A percentile compares a stretch with the other conserved stretches of the same genome.
Conservation (phyloP, 2,329 filamentous ascomycete genomes). For the Coleophoma cylindrospora region DNA sequence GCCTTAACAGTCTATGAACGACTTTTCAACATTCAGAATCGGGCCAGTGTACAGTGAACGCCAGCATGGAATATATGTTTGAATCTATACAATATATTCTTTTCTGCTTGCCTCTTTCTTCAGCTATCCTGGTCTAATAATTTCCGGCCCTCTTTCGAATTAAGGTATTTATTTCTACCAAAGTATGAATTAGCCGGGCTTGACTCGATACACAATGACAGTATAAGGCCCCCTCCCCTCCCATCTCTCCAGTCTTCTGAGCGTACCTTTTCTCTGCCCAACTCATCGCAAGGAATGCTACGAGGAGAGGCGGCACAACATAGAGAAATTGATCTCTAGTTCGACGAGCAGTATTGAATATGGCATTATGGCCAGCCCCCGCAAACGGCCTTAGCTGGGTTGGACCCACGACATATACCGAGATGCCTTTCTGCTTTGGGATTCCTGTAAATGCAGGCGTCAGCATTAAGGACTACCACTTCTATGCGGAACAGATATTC, state of each 20-base stretch:
- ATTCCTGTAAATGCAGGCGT: not conserved
- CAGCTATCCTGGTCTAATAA: too few species aligned
- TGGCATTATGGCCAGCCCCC: slow-evolving; percentile 66
- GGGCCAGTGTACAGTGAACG: too few species aligned
- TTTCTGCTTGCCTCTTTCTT: too few species aligned
- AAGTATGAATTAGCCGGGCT: not conserved
- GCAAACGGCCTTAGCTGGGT: slow-evolving; percentile 86
- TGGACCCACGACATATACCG: slow-evolving; percentile 67
- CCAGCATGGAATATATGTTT: too few species aligned
- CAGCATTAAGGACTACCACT: too few species aligned
- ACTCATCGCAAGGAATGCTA: slow-evolving; percentile 74
- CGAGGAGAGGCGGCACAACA: slow-evolving; percentile 72
- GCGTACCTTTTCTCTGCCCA: slow-evolving; percentile 85
- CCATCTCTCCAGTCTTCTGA: too few species aligned
- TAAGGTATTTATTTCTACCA: slow-evolving; percentile 67
- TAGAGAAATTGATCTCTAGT: slow-evolving; percentile 80
- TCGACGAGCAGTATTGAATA: slow-evolving; percentile 92
- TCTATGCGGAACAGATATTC: too few species aligned
- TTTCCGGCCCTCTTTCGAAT: slow-evolving; percentile 53
- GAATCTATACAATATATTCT: too few species aligned
- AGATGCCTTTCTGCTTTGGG: slow-evolving; percentile 50
- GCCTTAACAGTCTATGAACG: too few species aligned
- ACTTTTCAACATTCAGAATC: too few species aligned
- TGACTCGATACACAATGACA: not conserved
- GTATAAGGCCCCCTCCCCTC: too few species aligned